Percentiles rank a stretch among this genome's conserved stretches.
Evolutionary conservation across 768 basidiomycete species (phyloP).

Genomic region (Lactifluus rugatus): DNA sequence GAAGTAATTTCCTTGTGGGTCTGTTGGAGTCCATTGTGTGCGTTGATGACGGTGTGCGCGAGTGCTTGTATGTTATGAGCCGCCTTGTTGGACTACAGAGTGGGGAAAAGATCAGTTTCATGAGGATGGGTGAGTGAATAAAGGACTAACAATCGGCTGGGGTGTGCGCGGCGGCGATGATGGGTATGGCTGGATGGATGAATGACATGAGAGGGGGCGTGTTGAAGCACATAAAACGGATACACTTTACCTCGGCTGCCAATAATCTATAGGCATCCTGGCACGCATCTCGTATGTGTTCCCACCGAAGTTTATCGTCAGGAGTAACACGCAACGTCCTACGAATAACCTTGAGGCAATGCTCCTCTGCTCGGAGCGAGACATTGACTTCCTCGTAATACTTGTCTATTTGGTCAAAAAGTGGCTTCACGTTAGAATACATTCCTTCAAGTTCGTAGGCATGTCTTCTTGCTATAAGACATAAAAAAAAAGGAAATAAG

Average conservation of each 20-base stretch:
- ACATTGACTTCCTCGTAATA: slow-evolving; percentile 7
- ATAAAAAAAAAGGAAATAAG: not conserved
- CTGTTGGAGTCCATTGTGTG: not conserved
- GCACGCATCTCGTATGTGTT: slow-evolving; percentile 8
- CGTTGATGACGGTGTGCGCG: not conserved
- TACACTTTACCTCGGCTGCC: not conserved
- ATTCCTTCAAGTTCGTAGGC: not conserved
- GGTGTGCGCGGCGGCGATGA: not conserved
- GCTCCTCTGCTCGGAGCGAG: not conserved
- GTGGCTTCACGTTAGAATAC: not conserved
- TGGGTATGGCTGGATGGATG: not conserved
- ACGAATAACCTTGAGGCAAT: not conserved
- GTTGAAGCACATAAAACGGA: not conserved
- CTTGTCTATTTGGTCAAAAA: slow-evolving; percentile 6
- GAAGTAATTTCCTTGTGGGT: not conserved
- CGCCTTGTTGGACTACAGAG: not conserved
- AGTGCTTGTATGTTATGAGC: slow-evolving; percentile 8
- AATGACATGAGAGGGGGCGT: not conserved
- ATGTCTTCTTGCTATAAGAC: not conserved
- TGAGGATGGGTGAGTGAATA: too few species aligned
- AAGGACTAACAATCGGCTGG: not conserved
- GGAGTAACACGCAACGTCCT: slow-evolving; percentile 6
- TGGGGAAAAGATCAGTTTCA: not conserved
- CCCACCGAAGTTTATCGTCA: slow-evolving; percentile 10
- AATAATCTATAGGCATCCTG: not conserved